A percentile compares a stretch with the other conserved stretches of the same genome.
Conservation (phyloP, 768 basidiomycete species). For the Suillus brevipes region DNA sequence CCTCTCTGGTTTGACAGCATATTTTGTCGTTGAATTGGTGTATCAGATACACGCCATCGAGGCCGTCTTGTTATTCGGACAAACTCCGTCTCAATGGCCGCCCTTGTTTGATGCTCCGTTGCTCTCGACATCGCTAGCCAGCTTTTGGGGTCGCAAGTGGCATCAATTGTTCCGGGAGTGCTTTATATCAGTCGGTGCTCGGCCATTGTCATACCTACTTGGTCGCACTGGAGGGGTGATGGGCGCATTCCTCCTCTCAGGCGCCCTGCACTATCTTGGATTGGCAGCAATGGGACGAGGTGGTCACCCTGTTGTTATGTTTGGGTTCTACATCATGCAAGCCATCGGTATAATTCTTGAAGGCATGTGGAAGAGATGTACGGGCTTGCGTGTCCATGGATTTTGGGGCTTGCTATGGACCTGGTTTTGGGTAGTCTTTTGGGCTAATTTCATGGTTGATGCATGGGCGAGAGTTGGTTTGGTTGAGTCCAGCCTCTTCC, state of each 20-base stretch:
- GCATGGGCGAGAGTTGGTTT: constrained; percentile 28
- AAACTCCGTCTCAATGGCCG: constrained; percentile 59
- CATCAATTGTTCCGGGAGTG: constrained; percentile 64
- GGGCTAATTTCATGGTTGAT: constrained; percentile 51
- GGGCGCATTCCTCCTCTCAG: constrained; percentile 62
- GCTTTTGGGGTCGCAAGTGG: constrained; percentile 68
- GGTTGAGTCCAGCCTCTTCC: constrained; percentile 4
- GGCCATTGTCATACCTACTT: constrained; percentile 41
- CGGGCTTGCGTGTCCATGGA: constrained; percentile 51
- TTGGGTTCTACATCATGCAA: constrained; percentile 58
- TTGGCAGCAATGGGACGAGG: constrained; percentile 60
- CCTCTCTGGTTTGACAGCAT: constrained; percentile 45
- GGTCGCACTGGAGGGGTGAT: constrained; percentile 53
- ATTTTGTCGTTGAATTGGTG: constrained; percentile 42
- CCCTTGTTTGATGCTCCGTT: constrained; percentile 62
- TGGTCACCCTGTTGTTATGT: constrained; percentile 41
- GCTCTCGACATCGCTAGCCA: constrained; percentile 53
- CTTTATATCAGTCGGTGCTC: constrained; percentile 54
- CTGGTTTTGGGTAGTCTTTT: constrained; percentile 44
- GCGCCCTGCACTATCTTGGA: constrained; percentile 57
- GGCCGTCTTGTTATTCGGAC: constrained; percentile 46
- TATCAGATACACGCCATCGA: constrained; percentile 46
- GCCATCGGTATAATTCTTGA: constrained; percentile 56
- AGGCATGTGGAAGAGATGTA: constrained; percentile 41
- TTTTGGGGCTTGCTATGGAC: constrained; percentile 54